Conservation (phyloP, 1,139 yeast species). For the Sugiyamaella paludigena region DNA sequence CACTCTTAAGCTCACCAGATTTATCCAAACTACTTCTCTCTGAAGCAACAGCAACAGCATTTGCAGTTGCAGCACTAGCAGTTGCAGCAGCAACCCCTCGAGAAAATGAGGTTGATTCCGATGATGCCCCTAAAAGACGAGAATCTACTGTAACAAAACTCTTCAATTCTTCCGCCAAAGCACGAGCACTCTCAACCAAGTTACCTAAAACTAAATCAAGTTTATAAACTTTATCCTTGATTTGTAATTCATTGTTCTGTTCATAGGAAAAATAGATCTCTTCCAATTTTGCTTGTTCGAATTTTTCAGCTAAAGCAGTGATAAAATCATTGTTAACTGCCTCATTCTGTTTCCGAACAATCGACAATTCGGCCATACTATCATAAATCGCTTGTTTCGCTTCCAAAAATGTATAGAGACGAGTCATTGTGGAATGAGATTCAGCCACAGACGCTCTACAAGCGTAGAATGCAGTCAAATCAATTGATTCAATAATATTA, state of each 20-base stretch:
- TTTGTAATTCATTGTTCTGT: slow-evolving; percentile 18
- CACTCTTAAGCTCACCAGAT: no score
- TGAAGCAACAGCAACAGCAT: slow-evolving; percentile 1
- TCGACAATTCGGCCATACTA: slow-evolving; percentile 55
- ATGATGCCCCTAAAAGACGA: slow-evolving; percentile 7
- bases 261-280: slow-evolving; percentile 22
- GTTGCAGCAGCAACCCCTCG: slow-evolving; percentile 10
- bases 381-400: slow-evolving; percentile 74
- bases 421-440: slow-evolving; percentile 53
- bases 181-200: slow-evolving; percentile 10
- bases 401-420: slow-evolving; percentile 70
- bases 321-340: slow-evolving; percentile 55
- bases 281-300: slow-evolving; percentile 24
- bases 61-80: slow-evolving; percentile 2
- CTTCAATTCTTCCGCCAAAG: slow-evolving; percentile 9
- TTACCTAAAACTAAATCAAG: slow-evolving; percentile 14
- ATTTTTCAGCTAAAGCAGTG: slow-evolving; percentile 24
- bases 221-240: slow-evolving; percentile 16
- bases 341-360: slow-evolving; percentile 39
- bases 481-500: slow-evolving; percentile 33
- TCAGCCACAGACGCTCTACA: slow-evolving; percentile 23
- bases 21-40: no score
- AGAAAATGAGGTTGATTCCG: slow-evolving; percentile 8
- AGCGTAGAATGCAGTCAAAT: slow-evolving; percentile 30
- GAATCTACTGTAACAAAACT: slow-evolving; percentile 11